A percentile compares a stretch with the other conserved stretches of the same genome.
These are phyloP conservation scores for Geranium rotundifolium DNA, from an alignment of 345 rosid species.

Conservation along the genomic window DNA sequence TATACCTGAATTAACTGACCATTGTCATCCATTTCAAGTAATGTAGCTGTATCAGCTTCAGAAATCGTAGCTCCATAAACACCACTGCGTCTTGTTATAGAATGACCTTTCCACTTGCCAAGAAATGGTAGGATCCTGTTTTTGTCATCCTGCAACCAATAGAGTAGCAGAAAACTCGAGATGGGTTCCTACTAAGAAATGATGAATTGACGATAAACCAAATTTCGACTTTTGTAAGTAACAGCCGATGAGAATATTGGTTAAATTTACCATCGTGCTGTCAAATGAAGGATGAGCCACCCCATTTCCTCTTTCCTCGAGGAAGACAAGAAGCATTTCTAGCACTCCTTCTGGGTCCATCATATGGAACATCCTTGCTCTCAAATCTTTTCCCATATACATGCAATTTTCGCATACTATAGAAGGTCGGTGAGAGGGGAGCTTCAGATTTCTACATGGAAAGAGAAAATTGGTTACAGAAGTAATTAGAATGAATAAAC, in stretches of 20 bases:
- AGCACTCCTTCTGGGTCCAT: slow-evolving; percentile 75
- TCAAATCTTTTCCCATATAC: slow-evolving; percentile 55
- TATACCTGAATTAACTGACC: slow-evolving; percentile 65
- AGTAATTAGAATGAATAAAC: not conserved
- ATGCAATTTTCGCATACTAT: slow-evolving; percentile 82
- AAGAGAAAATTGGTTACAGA: not conserved
- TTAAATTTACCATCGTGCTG: slow-evolving; percentile 20
- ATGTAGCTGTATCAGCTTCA: slow-evolving; percentile 51
- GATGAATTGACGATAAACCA: not conserved
- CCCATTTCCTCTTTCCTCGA: slow-evolving; percentile 56
- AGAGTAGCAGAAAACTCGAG: not conserved
- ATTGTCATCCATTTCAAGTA: slow-evolving; percentile 51
- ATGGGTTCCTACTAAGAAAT: not conserved
- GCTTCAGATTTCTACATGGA: slow-evolving; percentile 56
- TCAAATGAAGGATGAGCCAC: slow-evolving; percentile 45
- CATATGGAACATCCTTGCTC: slow-evolving; percentile 83
- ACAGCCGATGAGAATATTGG: not conserved
- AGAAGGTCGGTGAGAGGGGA: slow-evolving; percentile 71
- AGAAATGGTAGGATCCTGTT: slow-evolving; percentile 56
- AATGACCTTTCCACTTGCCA: slow-evolving; percentile 86
- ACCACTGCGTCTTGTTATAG: slow-evolving; percentile 73
- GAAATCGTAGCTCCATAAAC: slow-evolving; percentile 78
- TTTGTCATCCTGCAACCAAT: slow-evolving; percentile 30
- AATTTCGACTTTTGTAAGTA: not conserved
- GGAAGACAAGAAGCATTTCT: slow-evolving; percentile 76